phyloP scores from a whole-genome alignment of 768 basidiomycete species.

The Daedaleopsis nitida region DNA sequence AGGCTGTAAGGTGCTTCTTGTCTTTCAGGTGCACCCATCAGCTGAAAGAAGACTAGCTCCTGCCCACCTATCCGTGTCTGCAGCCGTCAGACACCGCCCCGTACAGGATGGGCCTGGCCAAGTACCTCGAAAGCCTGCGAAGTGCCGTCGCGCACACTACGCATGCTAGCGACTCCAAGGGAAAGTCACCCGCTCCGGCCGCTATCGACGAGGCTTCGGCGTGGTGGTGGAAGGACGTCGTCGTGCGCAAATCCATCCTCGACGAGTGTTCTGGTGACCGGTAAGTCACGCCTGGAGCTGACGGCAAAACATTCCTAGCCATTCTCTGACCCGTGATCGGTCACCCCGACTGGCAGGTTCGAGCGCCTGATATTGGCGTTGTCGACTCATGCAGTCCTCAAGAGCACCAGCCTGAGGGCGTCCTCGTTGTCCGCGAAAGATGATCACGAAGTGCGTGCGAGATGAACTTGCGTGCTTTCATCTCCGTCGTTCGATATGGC shows the following conservation, averaged over 20 bases:
- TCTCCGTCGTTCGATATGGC: constrained; percentile 9
- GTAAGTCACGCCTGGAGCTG: constrained; percentile 34
- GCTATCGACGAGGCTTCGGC: constrained; percentile 15
- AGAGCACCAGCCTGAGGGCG: constrained; percentile 25
- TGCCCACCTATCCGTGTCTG: constrained; percentile 53
- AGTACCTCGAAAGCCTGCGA: constrained; percentile 51
- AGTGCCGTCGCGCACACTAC: constrained; percentile 40
- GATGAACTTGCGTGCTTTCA: constrained; percentile 7
- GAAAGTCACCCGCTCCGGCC: constrained; percentile 9
- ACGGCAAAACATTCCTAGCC: too few relatives aligned
- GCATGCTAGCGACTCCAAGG: constrained; percentile 20
- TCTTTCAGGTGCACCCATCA: not conserved
- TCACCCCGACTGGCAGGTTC: constrained; percentile 40
- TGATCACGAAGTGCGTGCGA: constrained; percentile 9
- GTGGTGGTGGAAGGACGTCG: constrained; percentile 61
- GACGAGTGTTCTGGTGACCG: constrained; percentile 57
- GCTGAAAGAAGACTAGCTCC: constrained; percentile 36
- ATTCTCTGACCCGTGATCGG: constrained; percentile 1
- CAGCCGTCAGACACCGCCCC: constrained; percentile 54
- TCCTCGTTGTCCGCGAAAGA: constrained; percentile 6
- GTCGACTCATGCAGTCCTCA: constrained; percentile 52
- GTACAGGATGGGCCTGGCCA: constrained; percentile 52
- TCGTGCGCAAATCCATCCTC: constrained; percentile 55
- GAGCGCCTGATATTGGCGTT: constrained; percentile 52
- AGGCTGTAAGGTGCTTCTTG: constrained; percentile 22